Conservation (phyloP, 371 early-diverging fungal species). For the Rhizopus arrhizus region DNA sequence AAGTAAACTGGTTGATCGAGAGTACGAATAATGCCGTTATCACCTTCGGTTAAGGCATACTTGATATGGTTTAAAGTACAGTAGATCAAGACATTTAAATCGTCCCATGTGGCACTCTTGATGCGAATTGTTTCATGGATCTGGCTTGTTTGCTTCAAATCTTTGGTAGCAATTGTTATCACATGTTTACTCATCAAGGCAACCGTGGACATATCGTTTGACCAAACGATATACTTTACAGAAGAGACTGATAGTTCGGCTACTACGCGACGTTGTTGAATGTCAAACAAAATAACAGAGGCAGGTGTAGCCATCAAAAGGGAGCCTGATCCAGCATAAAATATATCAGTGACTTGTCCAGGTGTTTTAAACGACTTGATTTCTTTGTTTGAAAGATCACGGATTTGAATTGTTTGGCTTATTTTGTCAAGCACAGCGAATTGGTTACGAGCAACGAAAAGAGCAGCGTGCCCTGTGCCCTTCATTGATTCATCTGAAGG, state of each 20-base stretch:
- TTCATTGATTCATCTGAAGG: slow-evolving; percentile 69
- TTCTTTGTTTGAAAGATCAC: slow-evolving; percentile 81
- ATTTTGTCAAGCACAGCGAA: slow-evolving; percentile 91
- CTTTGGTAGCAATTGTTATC: slow-evolving; percentile 85
- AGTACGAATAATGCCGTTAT: slow-evolving; percentile 94
- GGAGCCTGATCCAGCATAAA: slow-evolving; percentile 83
- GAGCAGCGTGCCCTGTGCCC: slow-evolving; percentile 79
- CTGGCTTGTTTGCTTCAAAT: slow-evolving; percentile 79
- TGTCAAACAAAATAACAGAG: slow-evolving; percentile 87
- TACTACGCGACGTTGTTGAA: slow-evolving; percentile 75
- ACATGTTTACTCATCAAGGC: slow-evolving; percentile 94
- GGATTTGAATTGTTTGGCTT: slow-evolving; percentile 74
- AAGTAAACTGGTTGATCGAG: slow-evolving; percentile 94
- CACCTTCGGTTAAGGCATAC: slow-evolving; percentile 95
- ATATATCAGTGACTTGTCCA: slow-evolving; percentile 78
- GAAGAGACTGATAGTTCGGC: slow-evolving; percentile 77
- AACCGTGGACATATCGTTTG: slow-evolving; percentile 80
- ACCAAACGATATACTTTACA: slow-evolving; percentile 92
- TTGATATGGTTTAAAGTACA: slow-evolving; percentile 98
- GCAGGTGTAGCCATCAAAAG: slow-evolving; percentile 81
- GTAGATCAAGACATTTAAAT: slow-evolving; percentile 91
- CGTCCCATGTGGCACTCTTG: slow-evolving; percentile 96
- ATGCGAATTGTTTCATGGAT: slow-evolving; percentile 97
- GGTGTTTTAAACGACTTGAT: slow-evolving; percentile 89
- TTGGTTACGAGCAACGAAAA: slow-evolving; percentile 94